Base-by-base conservation (phyloP, 805 yeast species). In the Candida ulmi region DNA sequence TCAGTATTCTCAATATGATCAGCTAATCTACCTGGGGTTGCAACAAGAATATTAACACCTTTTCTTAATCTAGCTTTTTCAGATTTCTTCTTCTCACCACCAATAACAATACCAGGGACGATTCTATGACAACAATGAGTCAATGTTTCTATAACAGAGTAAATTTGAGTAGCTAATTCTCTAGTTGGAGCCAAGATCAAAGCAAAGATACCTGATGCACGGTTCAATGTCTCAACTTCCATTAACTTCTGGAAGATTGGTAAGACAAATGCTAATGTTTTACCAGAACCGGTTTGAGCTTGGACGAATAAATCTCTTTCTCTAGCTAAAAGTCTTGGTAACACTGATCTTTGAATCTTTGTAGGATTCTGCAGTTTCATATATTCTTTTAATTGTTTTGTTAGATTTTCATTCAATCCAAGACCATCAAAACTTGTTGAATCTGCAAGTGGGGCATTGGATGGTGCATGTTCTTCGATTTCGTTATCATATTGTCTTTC, bases 251-350 rank as follows among this genome's bases (percentile, higher is more conserved):
- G 79, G 46, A 91, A 61, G 17, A 95, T 80, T 1, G 99, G 99
- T 29, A 95, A 64, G 3, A 83, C 66, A 58, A 85, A 95, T 0
- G 98, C 81, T 40, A 93, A 63, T 0, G 99, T 93, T 61, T 93
- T 93, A 61, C 99, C 99, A 0, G 98, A 90, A 38, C 99, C 99
- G 0, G 99, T 93, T 62, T 95, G 97, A 0, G 99, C 96, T 56
- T 88, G 95, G 35, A 93, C 84, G 49, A 93, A 84, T 40, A 88
- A 65, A 61, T 93, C 99, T 32, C 70, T 48, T 8, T 57, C 50
- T 12, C 61, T 51, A 1, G 66, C 57, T 7, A 75, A 49, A 23
- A 79, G 58, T 37, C 69, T 67, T 17, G 98, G 96, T 9, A 88
- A 67, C 0, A 84, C 93, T 6, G 83, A 64, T 47, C 87, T 73